Evolutionary conservation across 192 early-diverging fungal species (phyloP).

Genomic region (Backusella australiensis): DNA sequence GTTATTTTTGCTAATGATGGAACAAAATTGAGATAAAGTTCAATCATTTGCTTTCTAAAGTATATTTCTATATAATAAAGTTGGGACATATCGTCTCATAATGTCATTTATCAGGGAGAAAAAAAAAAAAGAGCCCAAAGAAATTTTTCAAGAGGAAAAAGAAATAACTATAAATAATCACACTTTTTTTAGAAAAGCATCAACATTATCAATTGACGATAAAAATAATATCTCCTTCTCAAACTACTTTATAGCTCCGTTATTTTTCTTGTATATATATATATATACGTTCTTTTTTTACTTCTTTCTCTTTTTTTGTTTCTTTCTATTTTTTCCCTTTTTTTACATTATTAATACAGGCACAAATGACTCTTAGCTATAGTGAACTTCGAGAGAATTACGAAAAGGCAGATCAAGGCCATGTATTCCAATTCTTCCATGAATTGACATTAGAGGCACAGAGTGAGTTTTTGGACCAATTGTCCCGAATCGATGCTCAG

Average conservation of each 20-base stretch:
- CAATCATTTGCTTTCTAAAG: not conserved
- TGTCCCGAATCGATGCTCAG: conserved; percentile 67
- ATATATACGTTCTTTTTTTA: not conserved
- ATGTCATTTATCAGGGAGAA: not conserved
- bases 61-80: not conserved
- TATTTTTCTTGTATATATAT: not conserved
- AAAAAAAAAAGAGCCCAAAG: not conserved
- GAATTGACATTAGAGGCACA: conserved; percentile 57
- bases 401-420: conserved; percentile 73
- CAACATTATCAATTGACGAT: not conserved
- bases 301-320: not conserved
- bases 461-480: conserved; percentile 57
- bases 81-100: not conserved
- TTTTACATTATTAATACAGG: not conserved
- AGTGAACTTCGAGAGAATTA: conserved; percentile 31
- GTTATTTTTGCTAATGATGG: not conserved
- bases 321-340: not conserved
- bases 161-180: not conserved
- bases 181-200: not conserved
- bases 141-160: not conserved
- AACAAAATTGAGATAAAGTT: not conserved
- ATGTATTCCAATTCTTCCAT: conserved; percentile 81
- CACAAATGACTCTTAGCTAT: not conserved
- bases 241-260: conserved; percentile 1
- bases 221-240: not conserved